Evolutionary conservation across 2,329 filamentous ascomycete genomes (phyloP).

Genomic region (Neopestalotiopsis rosae): DNA sequence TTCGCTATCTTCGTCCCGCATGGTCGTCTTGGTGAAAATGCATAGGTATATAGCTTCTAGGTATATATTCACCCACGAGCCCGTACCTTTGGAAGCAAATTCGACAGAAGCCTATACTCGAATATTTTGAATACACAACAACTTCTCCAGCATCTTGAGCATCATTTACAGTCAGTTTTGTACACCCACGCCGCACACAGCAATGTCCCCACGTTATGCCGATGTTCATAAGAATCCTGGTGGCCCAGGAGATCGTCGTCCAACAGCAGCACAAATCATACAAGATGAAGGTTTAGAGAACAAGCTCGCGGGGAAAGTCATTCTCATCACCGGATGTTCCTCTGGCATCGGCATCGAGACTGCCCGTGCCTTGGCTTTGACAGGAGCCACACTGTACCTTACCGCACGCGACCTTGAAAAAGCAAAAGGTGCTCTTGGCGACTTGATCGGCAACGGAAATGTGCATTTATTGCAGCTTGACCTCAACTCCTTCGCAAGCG

Average conservation of each 20-base stretch:
- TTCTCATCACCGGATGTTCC: constrained; percentile 23
- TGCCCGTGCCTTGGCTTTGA: constrained; percentile 20
- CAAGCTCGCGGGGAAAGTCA: constrained; percentile 10
- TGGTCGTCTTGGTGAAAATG: too few species aligned
- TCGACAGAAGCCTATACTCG: too few species aligned
- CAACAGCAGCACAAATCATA: constrained; percentile 20
- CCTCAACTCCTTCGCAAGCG: constrained; percentile 21
- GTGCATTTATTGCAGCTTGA: constrained; percentile 25
- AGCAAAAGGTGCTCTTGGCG: constrained; percentile 20
- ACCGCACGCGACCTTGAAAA: constrained; percentile 19
- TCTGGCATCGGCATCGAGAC: constrained; percentile 24
- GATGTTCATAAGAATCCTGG: too few species aligned
- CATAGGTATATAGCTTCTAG: too few species aligned
- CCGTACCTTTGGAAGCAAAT: too few species aligned
- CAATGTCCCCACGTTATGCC: too few species aligned
- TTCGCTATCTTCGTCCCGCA: too few species aligned
- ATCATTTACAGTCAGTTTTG: too few species aligned
- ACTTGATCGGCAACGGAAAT: constrained; percentile 21
- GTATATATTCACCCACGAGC: too few species aligned
- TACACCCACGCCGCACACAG: too few species aligned
- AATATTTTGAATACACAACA: too few species aligned
- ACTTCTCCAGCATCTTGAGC: too few species aligned
- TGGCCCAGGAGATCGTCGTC: constrained; percentile 24
- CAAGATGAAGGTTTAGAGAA: not conserved
- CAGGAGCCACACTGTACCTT: constrained; percentile 25